phyloP scores from a whole-genome alignment of 768 basidiomycete species.

The Russula griseocarnosa region DNA sequence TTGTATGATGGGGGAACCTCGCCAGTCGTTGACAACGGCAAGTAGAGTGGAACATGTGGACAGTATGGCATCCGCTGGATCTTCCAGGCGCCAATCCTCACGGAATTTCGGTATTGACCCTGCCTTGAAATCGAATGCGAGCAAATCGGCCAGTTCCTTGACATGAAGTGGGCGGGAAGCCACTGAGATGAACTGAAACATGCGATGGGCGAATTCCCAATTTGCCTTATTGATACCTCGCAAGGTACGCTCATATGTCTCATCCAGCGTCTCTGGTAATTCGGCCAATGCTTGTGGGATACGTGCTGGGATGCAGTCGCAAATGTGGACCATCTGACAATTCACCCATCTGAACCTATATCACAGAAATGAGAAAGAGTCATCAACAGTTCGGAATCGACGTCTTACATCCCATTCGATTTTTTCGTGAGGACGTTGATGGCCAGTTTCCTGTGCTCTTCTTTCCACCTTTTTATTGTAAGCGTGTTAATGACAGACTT shows the following conservation, averaged over 20 bases:
- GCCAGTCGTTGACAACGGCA: background rate
- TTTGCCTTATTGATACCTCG: background rate
- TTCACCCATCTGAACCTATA: background rate
- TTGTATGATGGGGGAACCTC: background rate
- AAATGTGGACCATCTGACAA: background rate
- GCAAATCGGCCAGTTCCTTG: background rate
- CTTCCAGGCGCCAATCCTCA: background rate
- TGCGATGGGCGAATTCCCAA: background rate
- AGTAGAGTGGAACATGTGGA: background rate
- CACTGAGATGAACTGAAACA: background rate
- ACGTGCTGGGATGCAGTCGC: background rate
- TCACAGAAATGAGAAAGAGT: background rate
- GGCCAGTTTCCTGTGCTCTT: background rate
- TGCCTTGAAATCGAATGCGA: background rate
- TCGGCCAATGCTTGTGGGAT: background rate
- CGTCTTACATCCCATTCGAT: background rate
- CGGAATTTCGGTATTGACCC: background rate
- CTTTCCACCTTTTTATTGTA: background rate
- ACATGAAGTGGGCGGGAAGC: background rate
- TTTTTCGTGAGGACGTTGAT: background rate
- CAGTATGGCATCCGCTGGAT: background rate
- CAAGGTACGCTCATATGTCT: background rate
- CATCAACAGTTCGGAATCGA: background rate
- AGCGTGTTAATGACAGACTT: background rate
- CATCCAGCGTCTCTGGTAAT: background rate